Evolutionary conservation across 768 basidiomycete genomes (phyloP), one percentile per base, ranked within the genome.

Genomic region (Rubroboletus pulcherrimus): DNA sequence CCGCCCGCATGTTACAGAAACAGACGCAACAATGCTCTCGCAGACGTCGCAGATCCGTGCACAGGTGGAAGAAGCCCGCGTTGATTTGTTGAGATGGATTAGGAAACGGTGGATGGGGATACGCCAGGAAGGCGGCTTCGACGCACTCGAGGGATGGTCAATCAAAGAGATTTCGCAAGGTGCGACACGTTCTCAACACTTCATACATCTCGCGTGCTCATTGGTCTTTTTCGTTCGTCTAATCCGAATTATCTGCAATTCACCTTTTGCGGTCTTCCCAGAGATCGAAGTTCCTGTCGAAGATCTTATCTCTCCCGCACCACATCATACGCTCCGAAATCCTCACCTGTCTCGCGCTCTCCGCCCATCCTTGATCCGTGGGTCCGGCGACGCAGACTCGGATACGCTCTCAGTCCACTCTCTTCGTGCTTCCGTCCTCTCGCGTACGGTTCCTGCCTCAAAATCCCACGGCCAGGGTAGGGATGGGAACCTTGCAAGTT

Each of bases 91-190:
- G n/a, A 60, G 75, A 41, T 94, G 90, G 81, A 81, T 98, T 53
- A 82, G 83, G 8, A 84, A 85, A 55, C 81, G 89, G 5, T 97
- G 92, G 93, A 65, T 87, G 43, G 78, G 75, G 12, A 81, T 93
- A 30, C 79, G 87, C 12, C 83, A 87, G 47, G 84, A 85, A 49
- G 82, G 83, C n/a, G 91, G 90, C 0, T 96, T 98, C 63, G 86
- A 88, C 49, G 66, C 73, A 5, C 77, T 98, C n/a, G 92, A 96
- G 47, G 80, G 79, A 5, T 97, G 93, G 92, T 85, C 89, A 0
- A 68, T 95, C 51, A 87, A 92, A 67, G 96, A 98, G 66, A 92
- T 98, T 39, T 69, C 71, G 4, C 71, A 69, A 59, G 71, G 71
- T 71, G 35, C 14, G 61, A 24, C 41, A 33, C 26, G 33, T 31